phyloP scores from a whole-genome alignment of 2,329 filamentous ascomycete species.

The Aureobasidium sp. region DNA sequence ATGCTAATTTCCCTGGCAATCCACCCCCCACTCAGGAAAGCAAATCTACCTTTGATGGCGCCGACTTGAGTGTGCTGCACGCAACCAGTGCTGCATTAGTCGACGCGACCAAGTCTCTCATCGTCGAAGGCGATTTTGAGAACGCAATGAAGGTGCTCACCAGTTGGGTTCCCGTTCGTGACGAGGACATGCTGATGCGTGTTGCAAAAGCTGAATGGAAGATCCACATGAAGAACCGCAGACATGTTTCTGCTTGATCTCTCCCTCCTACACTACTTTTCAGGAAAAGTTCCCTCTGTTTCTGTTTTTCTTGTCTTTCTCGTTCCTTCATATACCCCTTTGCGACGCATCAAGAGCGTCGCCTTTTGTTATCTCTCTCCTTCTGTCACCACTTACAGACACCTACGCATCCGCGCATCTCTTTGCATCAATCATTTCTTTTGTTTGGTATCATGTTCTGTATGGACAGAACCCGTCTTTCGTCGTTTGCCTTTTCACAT shows the following conservation, averaged over 20 bases:
- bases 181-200: conserved; percentile 88
- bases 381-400: not conserved
- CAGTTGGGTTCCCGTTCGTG: conserved; percentile 86
- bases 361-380: not conserved
- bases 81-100: conserved; percentile 85
- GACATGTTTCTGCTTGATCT: conserved; percentile 4
- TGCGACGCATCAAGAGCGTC: not conserved
- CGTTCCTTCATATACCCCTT: not conserved
- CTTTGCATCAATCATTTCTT: not conserved
- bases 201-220: conserved; percentile 86
- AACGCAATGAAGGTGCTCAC: conserved; percentile 97
- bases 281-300: not conserved
- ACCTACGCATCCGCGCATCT: not conserved
- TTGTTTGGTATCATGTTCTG: not conserved
- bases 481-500: not conserved
- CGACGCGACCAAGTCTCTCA: conserved; percentile 78
- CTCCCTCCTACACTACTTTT: not conserved
- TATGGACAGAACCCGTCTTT: not conserved
- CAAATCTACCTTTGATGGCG: conserved; percentile 39
- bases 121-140: conserved; percentile 92
- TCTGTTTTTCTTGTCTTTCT: not conserved
- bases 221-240: conserved; percentile 46
- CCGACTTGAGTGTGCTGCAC: conserved; percentile 79
- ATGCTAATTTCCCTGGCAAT: conserved; percentile 37
- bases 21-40: not conserved